Base-by-base conservation (phyloP, 1,284 basidiomycete species). In the Puccinia horiana region DNA sequence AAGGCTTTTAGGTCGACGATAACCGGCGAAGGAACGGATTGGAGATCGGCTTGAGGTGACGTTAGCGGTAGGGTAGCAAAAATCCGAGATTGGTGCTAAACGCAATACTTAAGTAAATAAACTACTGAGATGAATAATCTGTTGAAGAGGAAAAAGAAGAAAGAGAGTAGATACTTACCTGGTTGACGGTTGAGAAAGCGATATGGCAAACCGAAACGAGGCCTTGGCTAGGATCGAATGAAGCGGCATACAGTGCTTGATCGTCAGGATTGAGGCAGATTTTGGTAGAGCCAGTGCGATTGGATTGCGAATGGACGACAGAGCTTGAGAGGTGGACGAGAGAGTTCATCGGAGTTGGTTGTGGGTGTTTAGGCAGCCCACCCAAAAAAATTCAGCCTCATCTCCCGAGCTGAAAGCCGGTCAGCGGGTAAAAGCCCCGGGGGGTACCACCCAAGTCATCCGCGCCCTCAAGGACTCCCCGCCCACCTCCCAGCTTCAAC, bases 1-100 rank as follows among this genome's bases (percentile, higher is more conserved):
- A 79, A 54, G 26, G 35, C 63, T 56, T 79, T 79, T 2, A 79
- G 44, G 65, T 67, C 67, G 26, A 79, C 44, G 42, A 79, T 70
- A 79, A 26, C 44, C 6, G 49, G 42, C 40, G 47, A 11, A 23
- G 35, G 65, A 6, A 20, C 18, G 42, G 65, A 44, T 18, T 67
- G 29, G 2, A 2, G 37, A 20, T 35, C 29, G 16, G 11, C 67
- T 70, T 70, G 63, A 40, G 26, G 14, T 49, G 69, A 20, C n/a
- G 14, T n/a, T 23, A 54, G 26, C 11, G 23, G 8, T 12, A 72
- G 69, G 26, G 49, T 47, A 2, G 69, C 69, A 18, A 72, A 37
- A 4, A 49, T 12, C 26, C 47, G 69, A 23, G n/a, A 52, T 72
- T 49, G 40, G n/a, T 72, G 69, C 69, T 72, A 49, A 1, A 44